These are phyloP conservation scores for Actinidia arguta DNA, from an alignment of 179 eudicot genomes.

Conservation along the genomic window DNA sequence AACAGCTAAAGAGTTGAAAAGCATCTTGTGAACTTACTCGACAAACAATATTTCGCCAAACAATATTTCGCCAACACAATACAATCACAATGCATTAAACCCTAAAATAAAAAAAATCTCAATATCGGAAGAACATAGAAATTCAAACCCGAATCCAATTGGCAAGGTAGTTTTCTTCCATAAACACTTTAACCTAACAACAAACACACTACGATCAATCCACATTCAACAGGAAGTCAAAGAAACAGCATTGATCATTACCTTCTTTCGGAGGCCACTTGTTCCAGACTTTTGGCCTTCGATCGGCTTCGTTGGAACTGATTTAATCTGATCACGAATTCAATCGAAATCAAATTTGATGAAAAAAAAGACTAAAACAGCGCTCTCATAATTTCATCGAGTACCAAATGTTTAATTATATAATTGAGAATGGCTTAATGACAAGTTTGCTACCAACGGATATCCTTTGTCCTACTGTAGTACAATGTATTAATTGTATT, in stretches of 20 bases:
- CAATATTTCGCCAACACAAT: conserved; percentile 84
- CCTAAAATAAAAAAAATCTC: neutral
- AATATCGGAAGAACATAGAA: neutral
- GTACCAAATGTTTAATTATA: too few relatives aligned
- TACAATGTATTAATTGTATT: too few relatives aligned
- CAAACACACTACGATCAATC: conserved; percentile 17
- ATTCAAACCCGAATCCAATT: conserved; percentile 95
- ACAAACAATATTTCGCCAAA: too few relatives aligned
- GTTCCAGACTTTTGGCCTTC: conserved; percentile 84
- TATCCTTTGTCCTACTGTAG: too few relatives aligned
- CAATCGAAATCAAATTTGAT: neutral
- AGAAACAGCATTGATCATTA: conserved; percentile 15
- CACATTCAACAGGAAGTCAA: neutral
- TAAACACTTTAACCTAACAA: conserved; percentile 84
- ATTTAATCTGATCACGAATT: conserved; percentile 39
- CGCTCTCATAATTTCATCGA: too few relatives aligned
- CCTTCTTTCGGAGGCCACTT: conserved; percentile 76
- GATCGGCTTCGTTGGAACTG: conserved; percentile 65
- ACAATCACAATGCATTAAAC: conserved; percentile 8
- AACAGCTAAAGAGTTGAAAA: neutral
- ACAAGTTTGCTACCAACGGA: too few relatives aligned
- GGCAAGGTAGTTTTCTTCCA: conserved; percentile 92
- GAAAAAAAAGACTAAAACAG: too few relatives aligned
- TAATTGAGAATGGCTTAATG: too few relatives aligned
- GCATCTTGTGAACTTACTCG: neutral